Base-by-base conservation (phyloP, 192 early-diverging fungal genomes). In the Coemansia sp. region DNA sequence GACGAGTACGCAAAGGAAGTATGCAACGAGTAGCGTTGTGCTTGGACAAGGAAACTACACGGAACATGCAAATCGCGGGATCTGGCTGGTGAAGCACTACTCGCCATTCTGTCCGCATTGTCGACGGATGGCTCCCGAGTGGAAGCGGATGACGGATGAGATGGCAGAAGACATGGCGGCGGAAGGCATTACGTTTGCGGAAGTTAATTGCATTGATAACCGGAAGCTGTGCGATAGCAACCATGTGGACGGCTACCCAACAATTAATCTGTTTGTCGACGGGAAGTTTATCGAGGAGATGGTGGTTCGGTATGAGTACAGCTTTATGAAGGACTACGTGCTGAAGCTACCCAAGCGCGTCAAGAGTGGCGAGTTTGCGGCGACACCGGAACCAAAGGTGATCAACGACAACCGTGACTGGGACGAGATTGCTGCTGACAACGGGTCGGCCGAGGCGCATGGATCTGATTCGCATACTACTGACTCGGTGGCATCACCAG, bases 61-160 rank as follows among this genome's bases (percentile, higher is more conserved):
- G n/a, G 33, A 72, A 59, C 53, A 79, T 32, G 81, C 84, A 36
- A 68, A 82, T n/a, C 67, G 80, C 19, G 87, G 85, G 2, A 82
- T 87, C 2, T 95, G 94, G 94, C 88, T 95, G 56, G 75, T 95
- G 30, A 87, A 93, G 76, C 93, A 93, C 75, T 92, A 91, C 82
- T 92, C 94, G 22, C 95, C 95, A 9, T 88, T 87, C 85, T 95
- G 93, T 67, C 78, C 82, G 24, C 94, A 95, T 71, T 97, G 95
- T 83, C 84, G 88, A 68, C 70, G 70, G 2, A 86, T 98, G 75
- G 90, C 88, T 4, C 94, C 94, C 0, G 83, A 84, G 17, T 96
- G 92, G 86, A 80, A 84, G 6, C 72, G 88, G 33, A 59, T 96
- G 72, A 90, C 90, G 6, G 71, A 78, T 22, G 76, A 83, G 66